Conservation (phyloP, 2,329 filamentous ascomycete species). For the Penicillium sp. region DNA sequence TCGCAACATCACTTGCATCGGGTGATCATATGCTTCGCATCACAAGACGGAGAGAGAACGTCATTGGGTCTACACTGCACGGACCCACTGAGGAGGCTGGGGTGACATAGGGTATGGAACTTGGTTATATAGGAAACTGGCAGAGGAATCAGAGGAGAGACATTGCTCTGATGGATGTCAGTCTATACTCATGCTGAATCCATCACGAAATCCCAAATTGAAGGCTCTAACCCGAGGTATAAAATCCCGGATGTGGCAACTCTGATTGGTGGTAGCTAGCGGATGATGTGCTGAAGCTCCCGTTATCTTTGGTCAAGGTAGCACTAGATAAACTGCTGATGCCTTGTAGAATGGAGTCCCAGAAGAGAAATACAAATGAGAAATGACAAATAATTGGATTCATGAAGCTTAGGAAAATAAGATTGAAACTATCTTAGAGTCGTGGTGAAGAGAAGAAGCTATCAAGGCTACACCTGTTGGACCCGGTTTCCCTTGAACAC, state of each 20-base stretch:
- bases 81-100: conserved; percentile 8
- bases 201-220: not conserved
- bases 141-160: not conserved
- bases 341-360: not conserved
- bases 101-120: not conserved
- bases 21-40: conserved; percentile 22
- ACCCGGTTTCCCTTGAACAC: not conserved
- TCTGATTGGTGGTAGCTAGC: conserved; percentile 18
- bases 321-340: not conserved
- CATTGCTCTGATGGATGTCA: no score
- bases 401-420: not conserved
- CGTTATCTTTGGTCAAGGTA: not conserved
- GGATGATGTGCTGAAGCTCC: conserved; percentile 2
- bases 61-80: conserved; percentile 17
- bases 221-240: not conserved
- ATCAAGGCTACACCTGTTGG: not conserved
- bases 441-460: not conserved
- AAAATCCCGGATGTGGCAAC: not conserved
- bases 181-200: no score
- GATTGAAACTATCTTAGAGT: not conserved
- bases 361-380: not conserved
- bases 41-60: not conserved
- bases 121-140: not conserved
- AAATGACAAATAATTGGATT: not conserved
- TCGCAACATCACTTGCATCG: not conserved